Evolutionary conservation across 2,329 filamentous ascomycete genomes (phyloP).

Genomic region (Sclerotinia borealis): DNA sequence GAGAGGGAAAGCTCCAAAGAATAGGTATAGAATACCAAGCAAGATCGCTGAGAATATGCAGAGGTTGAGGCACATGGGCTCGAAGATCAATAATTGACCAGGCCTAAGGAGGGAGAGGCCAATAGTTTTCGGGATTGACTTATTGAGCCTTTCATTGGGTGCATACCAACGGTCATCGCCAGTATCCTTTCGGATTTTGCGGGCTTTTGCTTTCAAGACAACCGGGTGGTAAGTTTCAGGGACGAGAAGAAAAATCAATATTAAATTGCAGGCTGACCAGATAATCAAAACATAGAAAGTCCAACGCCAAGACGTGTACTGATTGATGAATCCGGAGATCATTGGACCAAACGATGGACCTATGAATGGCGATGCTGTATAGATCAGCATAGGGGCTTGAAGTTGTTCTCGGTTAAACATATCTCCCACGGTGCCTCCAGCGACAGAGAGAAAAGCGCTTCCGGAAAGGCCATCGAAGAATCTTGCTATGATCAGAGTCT

Average conservation of each 20-base stretch:
- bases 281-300: slow-evolving; percentile 81
- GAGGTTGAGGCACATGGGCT: slow-evolving; percentile 80
- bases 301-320: slow-evolving; percentile 70
- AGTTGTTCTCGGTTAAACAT: slow-evolving; percentile 64
- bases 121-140: slow-evolving; percentile 59
- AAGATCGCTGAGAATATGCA: slow-evolving; percentile 79
- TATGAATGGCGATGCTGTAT: slow-evolving; percentile 59
- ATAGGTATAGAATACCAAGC: slow-evolving; percentile 83
- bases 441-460: slow-evolving; percentile 63
- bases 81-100: slow-evolving; percentile 71
- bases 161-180: slow-evolving; percentile 72
- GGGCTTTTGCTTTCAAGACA: slow-evolving; percentile 67
- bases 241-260: slow-evolving; percentile 63
- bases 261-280: slow-evolving; percentile 63
- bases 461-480: slow-evolving; percentile 73
- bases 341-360: slow-evolving; percentile 55
- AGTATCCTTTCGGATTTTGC: slow-evolving; percentile 62
- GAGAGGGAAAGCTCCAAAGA: slow-evolving; percentile 81
- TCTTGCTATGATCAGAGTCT: slow-evolving; percentile 69
- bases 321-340: slow-evolving; percentile 77
- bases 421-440: slow-evolving; percentile 81
- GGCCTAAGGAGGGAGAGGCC: slow-evolving; percentile 51
- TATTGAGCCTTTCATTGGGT: slow-evolving; percentile 66
- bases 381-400: slow-evolving; percentile 78
- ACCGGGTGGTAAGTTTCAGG: slow-evolving; percentile 85